Evolutionary conservation across 2,329 filamentous ascomycete genomes (phyloP).

Genomic region (Aspergillus tamarii): DNA sequence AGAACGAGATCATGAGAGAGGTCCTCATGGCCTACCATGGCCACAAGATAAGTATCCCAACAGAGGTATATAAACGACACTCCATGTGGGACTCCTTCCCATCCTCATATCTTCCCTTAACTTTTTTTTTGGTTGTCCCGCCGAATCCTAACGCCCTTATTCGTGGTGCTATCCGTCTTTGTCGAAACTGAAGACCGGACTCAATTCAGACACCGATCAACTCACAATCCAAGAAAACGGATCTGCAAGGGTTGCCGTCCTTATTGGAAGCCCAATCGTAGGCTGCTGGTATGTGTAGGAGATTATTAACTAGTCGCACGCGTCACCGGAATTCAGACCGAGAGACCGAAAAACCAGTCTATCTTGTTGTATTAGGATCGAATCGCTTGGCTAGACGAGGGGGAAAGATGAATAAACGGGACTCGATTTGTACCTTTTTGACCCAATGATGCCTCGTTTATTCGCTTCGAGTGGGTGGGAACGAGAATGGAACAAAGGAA

Average conservation of each 20-base stretch:
- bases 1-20: background rate
- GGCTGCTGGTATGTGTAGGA: background rate
- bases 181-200: background rate
- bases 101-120: background rate
- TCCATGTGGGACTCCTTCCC: background rate
- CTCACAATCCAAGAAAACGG: background rate
- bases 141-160: background rate
- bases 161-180: background rate
- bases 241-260: background rate
- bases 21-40: background rate
- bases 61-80: background rate
- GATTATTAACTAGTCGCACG: background rate
- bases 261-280: background rate
- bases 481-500: slow-evolving; percentile 4
- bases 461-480: background rate
- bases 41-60: background rate
- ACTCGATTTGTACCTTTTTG: slow-evolving; percentile 6
- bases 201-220: background rate
- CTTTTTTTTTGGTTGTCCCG: background rate
- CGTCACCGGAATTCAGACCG: background rate
- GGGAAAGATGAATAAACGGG: background rate
- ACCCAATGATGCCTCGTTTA: slow-evolving; percentile 5
- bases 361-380: background rate
- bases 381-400: background rate
- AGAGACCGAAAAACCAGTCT: background rate